Conservation (phyloP, 805 yeast genomes). For the Lipomyces sp. region DNA sequence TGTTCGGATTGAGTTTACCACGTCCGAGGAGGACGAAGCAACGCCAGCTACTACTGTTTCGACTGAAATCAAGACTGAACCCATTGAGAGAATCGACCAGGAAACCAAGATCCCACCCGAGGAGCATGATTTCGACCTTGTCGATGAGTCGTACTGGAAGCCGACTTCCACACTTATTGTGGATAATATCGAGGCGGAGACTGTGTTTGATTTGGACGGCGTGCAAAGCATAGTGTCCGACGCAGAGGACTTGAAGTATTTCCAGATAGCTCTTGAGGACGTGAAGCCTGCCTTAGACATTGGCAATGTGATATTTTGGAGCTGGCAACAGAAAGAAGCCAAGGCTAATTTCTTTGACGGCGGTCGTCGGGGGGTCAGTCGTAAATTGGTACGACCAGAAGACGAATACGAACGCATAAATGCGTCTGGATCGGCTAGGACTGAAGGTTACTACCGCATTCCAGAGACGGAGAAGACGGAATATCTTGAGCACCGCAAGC, state of each 20-base stretch:
- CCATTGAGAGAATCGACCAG: neutral
- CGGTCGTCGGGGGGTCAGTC: constrained; percentile 20
- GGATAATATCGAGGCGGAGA: constrained; percentile 47
- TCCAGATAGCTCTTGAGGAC: constrained; percentile 53
- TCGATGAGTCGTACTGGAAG: constrained; percentile 29
- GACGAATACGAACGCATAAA: constrained; percentile 50
- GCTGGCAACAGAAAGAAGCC: constrained; percentile 60
- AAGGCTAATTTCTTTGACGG: constrained; percentile 31
- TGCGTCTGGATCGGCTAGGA: constrained; percentile 64
- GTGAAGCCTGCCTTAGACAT: constrained; percentile 39
- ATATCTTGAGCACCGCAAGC: constrained; percentile 80
- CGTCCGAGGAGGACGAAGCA: constrained; percentile 39
- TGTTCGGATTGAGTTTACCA: constrained; percentile 31
- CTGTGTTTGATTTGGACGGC: constrained; percentile 51
- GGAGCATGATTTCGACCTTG: constrained; percentile 19
- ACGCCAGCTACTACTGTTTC: constrained; percentile 19
- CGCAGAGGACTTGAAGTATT: constrained; percentile 68
- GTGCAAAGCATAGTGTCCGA: constrained; percentile 66
- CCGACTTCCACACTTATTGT: constrained; percentile 23
- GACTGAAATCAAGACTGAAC: neutral
- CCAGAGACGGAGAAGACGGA: constrained; percentile 73
- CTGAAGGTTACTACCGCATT: constrained; percentile 74
- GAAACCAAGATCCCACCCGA: constrained; percentile 12
- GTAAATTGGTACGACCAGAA: constrained; percentile 38
- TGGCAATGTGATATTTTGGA: constrained; percentile 59